Evolutionary conservation across 2,329 filamentous ascomycete species (phyloP).

Genomic region (Fusarium verticillioides): DNA sequence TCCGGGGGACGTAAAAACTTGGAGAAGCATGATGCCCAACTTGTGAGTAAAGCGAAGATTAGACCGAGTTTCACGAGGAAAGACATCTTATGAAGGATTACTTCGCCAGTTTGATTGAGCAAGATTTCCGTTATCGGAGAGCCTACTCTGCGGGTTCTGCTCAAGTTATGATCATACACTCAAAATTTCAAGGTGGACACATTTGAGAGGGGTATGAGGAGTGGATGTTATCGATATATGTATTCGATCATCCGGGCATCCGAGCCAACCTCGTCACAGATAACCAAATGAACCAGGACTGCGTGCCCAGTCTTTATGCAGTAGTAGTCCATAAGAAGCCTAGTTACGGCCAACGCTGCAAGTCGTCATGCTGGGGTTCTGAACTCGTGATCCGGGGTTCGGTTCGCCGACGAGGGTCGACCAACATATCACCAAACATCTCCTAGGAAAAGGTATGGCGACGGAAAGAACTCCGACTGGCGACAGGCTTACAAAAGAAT

Average conservation of each 20-base stretch:
- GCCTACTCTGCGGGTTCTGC: neutral
- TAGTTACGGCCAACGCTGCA: neutral
- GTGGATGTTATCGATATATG: neutral
- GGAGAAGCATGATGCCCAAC: neutral
- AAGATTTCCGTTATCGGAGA: neutral
- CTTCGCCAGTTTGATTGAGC: neutral
- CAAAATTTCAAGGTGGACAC: neutral
- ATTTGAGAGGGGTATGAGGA: neutral
- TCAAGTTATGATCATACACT: neutral
- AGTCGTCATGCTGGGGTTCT: neutral
- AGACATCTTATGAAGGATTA: neutral
- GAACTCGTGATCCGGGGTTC: neutral
- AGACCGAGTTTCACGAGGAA: neutral
- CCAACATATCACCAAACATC: neutral
- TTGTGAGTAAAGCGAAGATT: neutral
- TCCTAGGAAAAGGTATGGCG: fast-evolving
- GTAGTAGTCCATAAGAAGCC: neutral
- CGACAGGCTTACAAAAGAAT: too few relatives aligned
- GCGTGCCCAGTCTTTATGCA: neutral
- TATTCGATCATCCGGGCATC: neutral
- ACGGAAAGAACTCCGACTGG: too few relatives aligned
- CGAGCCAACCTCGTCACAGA: neutral
- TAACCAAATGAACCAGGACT: neutral
- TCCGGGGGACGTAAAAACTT: neutral
- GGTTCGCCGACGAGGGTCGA: neutral